phyloP scores from a whole-genome alignment of 208 protist genomes.

The Trypanosoma congolense region DNA sequence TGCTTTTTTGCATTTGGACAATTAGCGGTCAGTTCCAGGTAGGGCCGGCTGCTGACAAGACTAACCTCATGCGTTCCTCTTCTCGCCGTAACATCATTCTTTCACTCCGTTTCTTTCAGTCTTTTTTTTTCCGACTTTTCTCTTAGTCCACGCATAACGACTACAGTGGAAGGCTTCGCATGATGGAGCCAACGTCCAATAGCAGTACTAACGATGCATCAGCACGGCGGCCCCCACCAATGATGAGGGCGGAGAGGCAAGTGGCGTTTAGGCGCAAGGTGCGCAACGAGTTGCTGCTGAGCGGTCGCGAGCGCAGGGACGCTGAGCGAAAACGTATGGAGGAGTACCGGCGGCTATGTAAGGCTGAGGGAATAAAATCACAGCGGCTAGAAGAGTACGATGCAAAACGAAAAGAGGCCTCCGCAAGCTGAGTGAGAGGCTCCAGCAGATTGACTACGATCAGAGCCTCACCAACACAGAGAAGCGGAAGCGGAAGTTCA shows the following conservation, averaged over 20 bases:
- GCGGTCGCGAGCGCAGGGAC: constrained; percentile 70
- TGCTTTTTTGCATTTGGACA: too few species aligned
- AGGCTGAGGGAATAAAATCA: constrained; percentile 75
- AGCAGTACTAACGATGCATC: not conserved
- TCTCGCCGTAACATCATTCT: too few species aligned
- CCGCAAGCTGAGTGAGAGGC: constrained; percentile 30
- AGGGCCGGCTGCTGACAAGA: too few species aligned
- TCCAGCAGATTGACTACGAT: constrained; percentile 77
- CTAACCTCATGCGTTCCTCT: too few species aligned
- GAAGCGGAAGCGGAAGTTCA: constrained; percentile 82
- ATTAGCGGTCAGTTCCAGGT: too few species aligned
- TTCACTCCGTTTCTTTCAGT: too few species aligned
- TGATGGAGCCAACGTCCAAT: not conserved
- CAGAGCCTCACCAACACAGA: constrained; percentile 84
- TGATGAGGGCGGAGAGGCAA: constrained; percentile 70
- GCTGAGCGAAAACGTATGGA: constrained; percentile 80
- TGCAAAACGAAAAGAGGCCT: constrained; percentile 30
- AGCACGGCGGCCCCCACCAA: constrained; percentile 44
- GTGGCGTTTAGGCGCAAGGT: constrained; percentile 67
- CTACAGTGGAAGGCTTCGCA: too few species aligned
- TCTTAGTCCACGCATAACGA: too few species aligned
- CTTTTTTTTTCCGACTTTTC: too few species aligned
- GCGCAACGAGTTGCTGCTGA: constrained; percentile 45
- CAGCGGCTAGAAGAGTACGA: constrained; percentile 84
- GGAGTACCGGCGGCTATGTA: constrained; percentile 81